Conservation (phyloP, 306 rosid genomes). For the Elaeagnus macrophylla region DNA sequence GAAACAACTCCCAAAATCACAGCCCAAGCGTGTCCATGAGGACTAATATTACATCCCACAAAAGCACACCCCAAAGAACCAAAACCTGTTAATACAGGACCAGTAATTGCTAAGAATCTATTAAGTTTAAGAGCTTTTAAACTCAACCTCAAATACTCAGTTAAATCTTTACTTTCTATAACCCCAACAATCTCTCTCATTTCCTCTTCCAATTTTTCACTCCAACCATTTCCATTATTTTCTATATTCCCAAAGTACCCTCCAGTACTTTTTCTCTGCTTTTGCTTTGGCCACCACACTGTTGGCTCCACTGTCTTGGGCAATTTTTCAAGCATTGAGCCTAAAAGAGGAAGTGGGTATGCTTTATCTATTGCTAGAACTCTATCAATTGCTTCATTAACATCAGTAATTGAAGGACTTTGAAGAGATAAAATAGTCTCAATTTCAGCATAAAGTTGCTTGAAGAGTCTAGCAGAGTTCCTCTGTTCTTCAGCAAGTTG, state of each 20-base stretch:
- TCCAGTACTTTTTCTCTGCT: constrained; percentile 6
- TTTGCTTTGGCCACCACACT: constrained; percentile 67
- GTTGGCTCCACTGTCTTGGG: constrained; percentile 54
- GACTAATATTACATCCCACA: constrained; percentile 18
- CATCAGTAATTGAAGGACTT: constrained; percentile 14
- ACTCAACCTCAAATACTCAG: constrained; percentile 41
- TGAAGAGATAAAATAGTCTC: constrained; percentile 29
- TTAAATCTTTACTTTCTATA: constrained; percentile 40
- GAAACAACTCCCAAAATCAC: constrained; percentile 41
- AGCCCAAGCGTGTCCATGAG: constrained; percentile 25
- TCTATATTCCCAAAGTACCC: background rate
- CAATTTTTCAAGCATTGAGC: constrained; percentile 67
- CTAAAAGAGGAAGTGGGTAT: constrained; percentile 71
- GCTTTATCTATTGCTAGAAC: constrained; percentile 75
- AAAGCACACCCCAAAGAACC: constrained; percentile 48
- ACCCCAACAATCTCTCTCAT: constrained; percentile 38
- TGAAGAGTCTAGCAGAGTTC: constrained; percentile 55
- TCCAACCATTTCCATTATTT: constrained; percentile 45
- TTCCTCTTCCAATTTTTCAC: constrained; percentile 42
- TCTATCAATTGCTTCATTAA: constrained; percentile 47
- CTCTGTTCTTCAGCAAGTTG: constrained; percentile 78
- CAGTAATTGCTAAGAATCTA: constrained; percentile 48
- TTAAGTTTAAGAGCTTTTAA: constrained; percentile 31
- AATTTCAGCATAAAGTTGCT: constrained; percentile 52
- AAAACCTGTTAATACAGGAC: constrained; percentile 50